Percentiles rank a stretch among this genome's conserved stretches.
These are phyloP conservation scores for Cryphonectria parasitica DNA, from an alignment of 2,329 filamentous ascomycete species.

Conservation along the genomic window DNA sequence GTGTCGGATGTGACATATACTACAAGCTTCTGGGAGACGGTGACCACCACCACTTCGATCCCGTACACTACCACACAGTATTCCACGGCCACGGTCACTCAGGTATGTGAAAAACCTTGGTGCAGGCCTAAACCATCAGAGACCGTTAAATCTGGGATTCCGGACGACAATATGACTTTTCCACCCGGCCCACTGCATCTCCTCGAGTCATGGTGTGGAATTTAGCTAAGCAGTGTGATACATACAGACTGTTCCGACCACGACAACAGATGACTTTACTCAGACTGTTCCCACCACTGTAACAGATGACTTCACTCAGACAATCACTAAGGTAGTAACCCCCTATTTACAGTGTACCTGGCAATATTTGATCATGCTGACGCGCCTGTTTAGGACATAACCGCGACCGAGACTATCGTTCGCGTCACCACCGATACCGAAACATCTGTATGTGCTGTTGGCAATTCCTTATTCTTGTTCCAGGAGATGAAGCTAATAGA, in stretches of 20 bases:
- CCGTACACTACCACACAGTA: background rate
- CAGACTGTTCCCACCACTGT: background rate
- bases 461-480: background rate
- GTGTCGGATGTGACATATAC: conserved; percentile 28
- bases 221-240: background rate
- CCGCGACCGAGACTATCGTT: background rate
- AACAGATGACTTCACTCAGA: background rate
- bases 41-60: background rate
- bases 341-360: background rate
- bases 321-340: background rate
- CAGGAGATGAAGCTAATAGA: background rate
- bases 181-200: background rate
- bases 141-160: background rate
- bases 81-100: background rate
- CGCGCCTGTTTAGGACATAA: background rate
- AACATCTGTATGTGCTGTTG: background rate
- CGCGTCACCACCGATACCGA: background rate
- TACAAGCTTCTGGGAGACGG: conserved; percentile 6
- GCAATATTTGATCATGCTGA: background rate
- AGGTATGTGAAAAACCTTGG: background rate
- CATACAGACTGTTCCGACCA: background rate
- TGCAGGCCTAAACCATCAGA: background rate
- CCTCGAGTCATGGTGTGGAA: background rate
- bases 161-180: no score
- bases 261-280: background rate